Evolutionary conservation across 2,329 filamentous ascomycete genomes (phyloP), one percentile per base, ranked within the genome.

Genomic region (Piedraia hortae): DNA sequence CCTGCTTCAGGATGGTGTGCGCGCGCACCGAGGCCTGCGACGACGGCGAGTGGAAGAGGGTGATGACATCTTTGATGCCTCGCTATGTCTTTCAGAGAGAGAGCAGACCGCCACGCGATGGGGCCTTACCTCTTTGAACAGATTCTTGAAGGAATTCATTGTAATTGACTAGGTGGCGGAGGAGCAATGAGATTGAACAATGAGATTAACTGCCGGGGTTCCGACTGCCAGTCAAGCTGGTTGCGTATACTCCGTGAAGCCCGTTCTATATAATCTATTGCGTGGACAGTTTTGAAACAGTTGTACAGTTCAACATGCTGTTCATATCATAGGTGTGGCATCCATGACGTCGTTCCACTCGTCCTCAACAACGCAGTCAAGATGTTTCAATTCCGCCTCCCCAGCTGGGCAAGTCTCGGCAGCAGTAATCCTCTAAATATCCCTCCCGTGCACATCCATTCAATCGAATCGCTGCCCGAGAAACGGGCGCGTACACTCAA

Each of bases 11-110:
- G 23, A 89, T 51, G 18, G 62, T 68, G 29, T 69, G 62, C 14
- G 71, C 70, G 28, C 70, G 64, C 22, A 62, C 54, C 3, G 80
- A 91, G 31, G 69, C 57, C 11, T 70, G 61, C 24, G 62, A 60
- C 36, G 56, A 59, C 26, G 82, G 62, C 47, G 74, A 73, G 60
- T 91, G 80, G 58, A 93, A 97, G 54, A 97, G 68, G 29, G 82
- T 93, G 43, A 93, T 64, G 34, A 89, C 74, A 54, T 93, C 80
- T 38, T 54, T 54, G 30, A 46, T 44, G 34, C 48, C 50, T 21
- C 45, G 39, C 51, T 34, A 22, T 10, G 8, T 5, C 10, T 22
- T n/a, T 19, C 14, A 16, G 9, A 10, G 24, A 11, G 15, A 18
- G 11, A 27, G 19, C 15, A 19, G 22, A 12, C 12, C 8, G 6